These are phyloP conservation scores for Fusarium globosum DNA, from an alignment of 2,329 filamentous ascomycete species.

Conservation along the genomic window DNA sequence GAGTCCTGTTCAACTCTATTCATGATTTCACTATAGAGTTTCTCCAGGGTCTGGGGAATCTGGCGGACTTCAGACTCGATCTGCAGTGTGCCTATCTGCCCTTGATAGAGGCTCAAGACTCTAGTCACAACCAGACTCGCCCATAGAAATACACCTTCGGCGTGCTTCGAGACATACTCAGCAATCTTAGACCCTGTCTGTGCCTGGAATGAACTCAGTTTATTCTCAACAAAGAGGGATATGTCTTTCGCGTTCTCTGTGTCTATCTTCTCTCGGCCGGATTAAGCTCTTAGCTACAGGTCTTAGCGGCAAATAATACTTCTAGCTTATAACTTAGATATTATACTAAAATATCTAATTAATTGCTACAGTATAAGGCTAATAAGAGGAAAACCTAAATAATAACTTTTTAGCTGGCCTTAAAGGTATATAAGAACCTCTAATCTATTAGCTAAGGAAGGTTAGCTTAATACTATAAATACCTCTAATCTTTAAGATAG, in stretches of 20 bases:
- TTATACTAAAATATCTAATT: too few relatives aligned
- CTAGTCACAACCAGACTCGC: constrained; percentile 45
- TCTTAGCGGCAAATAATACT: too few relatives aligned
- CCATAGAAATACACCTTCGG: constrained; percentile 53
- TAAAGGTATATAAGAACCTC: too few relatives aligned
- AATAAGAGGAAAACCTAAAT: too few relatives aligned
- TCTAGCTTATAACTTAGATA: too few relatives aligned
- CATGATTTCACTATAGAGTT: constrained; percentile 43
- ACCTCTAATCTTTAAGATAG: too few relatives aligned
- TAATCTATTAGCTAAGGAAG: accelerated
- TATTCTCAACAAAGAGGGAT: constrained; percentile 40
- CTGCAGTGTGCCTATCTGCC: too few relatives aligned
- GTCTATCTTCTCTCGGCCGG: constrained; percentile 29
- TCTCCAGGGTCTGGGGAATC: constrained; percentile 40
- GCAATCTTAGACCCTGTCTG: neutral
- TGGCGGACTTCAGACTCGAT: constrained; percentile 40
- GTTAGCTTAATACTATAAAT: too few relatives aligned
- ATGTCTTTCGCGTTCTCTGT: constrained; percentile 48
- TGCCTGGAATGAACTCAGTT: constrained; percentile 21
- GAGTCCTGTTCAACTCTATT: constrained; percentile 21
- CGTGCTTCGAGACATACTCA: constrained; percentile 39
- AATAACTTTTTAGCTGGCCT: too few relatives aligned
- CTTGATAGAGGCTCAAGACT: constrained; percentile 21
- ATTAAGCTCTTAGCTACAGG: too few relatives aligned
- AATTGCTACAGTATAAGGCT: too few relatives aligned